These are phyloP conservation scores for Borealophlyctis nickersoniae DNA, from an alignment of 192 early-diverging fungal genomes.

Conservation along the genomic window DNA sequence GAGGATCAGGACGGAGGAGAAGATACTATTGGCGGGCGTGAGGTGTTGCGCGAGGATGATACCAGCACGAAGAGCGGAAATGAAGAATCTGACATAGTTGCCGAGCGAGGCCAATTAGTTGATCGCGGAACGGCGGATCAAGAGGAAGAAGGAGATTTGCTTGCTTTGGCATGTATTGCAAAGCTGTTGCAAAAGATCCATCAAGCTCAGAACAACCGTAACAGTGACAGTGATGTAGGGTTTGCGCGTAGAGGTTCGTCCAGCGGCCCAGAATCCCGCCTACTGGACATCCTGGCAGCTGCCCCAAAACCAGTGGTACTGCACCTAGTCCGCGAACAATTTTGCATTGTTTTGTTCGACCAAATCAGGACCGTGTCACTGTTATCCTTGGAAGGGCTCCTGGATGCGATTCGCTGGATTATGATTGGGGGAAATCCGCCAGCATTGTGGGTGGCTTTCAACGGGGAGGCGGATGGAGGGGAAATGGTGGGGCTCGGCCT, in stretches of 20 bases:
- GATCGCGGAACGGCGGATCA: background rate
- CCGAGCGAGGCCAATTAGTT: background rate
- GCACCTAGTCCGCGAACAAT: constrained; percentile 12
- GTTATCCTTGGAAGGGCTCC: constrained; percentile 4
- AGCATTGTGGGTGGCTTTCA: background rate
- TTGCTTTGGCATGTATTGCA: constrained; percentile 22
- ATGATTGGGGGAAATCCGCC: constrained; percentile 14
- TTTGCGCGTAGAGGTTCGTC: too few species aligned
- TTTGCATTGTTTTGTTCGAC: constrained; percentile 21
- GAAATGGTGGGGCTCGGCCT: background rate
- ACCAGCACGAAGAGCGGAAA: background rate
- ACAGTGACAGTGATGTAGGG: too few species aligned
- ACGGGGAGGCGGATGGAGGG: background rate
- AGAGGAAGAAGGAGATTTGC: constrained; percentile 15
- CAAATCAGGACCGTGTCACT: constrained; percentile 17
- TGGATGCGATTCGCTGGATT: constrained; percentile 10
- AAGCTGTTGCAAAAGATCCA: constrained; percentile 7
- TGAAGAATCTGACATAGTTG: background rate
- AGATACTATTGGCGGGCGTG: too few species aligned
- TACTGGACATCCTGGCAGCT: constrained; percentile 10
- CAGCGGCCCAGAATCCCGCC: background rate
- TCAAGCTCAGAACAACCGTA: too few species aligned
- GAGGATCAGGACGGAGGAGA: constrained; percentile 4
- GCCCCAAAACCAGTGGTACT: background rate
- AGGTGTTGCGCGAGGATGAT: too few species aligned